Evolutionary conservation across 2,329 filamentous ascomycete genomes (phyloP).

Genomic region (Pseudocercospora musae): DNA sequence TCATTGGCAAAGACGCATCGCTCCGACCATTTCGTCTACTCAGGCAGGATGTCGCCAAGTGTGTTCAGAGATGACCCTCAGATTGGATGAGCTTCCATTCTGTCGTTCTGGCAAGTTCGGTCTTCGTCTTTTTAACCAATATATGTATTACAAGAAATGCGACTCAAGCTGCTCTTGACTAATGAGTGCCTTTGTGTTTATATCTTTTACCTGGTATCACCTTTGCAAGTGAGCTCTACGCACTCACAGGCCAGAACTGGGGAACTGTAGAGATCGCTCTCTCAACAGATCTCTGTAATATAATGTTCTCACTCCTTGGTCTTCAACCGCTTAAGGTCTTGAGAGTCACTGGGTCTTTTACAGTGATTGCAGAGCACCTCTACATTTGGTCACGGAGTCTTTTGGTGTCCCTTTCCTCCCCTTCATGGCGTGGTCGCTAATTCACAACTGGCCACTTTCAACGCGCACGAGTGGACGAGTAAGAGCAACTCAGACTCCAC

Average conservation of each 20-base stretch:
- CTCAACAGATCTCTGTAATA: slow-evolving; percentile 61
- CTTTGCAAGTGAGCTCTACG: slow-evolving; percentile 63
- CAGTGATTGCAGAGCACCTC: slow-evolving; percentile 64
- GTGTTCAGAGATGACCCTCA: slow-evolving; percentile 31
- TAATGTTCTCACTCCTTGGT: slow-evolving; percentile 60
- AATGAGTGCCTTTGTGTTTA: not conserved
- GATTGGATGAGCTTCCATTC: slow-evolving; percentile 57
- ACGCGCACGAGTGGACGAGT: slow-evolving; percentile 65
- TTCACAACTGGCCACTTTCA: slow-evolving; percentile 63
- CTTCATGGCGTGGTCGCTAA: slow-evolving; percentile 66
- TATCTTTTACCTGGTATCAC: slow-evolving; percentile 62
- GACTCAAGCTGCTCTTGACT: not conserved
- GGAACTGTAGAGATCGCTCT: slow-evolving; percentile 66
- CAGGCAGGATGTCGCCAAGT: slow-evolving; percentile 31
- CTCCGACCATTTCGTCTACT: slow-evolving; percentile 36
- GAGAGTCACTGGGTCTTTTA: slow-evolving; percentile 64
- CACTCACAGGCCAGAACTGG: slow-evolving; percentile 61
- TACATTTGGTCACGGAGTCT: slow-evolving; percentile 55
- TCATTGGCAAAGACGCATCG: not conserved
- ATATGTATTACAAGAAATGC: not conserved
- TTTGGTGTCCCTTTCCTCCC: slow-evolving; percentile 62
- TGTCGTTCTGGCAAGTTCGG: slow-evolving; percentile 59
- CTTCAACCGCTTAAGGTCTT: slow-evolving; percentile 64
- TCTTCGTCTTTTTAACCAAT: slow-evolving; percentile 67
- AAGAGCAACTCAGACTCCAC: too few relatives aligned